Base-by-base conservation (phyloP, 2,329 filamentous ascomycete species). In the Alternaria atra region DNA sequence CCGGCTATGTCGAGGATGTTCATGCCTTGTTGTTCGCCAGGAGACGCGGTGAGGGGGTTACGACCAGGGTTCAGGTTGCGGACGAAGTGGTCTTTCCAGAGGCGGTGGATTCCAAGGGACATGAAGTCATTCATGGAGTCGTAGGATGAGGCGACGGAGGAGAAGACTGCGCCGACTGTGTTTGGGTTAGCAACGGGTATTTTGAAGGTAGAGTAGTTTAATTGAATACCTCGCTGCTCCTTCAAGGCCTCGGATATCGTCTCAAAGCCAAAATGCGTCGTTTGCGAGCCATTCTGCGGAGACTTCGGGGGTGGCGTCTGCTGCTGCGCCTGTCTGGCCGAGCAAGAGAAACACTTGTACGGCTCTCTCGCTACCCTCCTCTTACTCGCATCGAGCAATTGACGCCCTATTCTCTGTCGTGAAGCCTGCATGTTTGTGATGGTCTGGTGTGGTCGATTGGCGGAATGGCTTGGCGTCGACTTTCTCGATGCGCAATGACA, bases 51-150 rank as follows among this genome's bases (percentile, higher is more conserved):
- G 69, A 78, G 83, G 55, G 72, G 84, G 69, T 82, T 81, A 1
- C 82, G 86, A 66, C 94, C 94, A 0, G 95, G 94, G 78, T 97
- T 95, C 32, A 99, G 87, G 34, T 90, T 90, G 68, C 92, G 90
- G 46, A 99, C 94, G 79, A 98, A 99, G 81, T 97, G 90, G 81
- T 98, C 94, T 83, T 91, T 99, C 95, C 95, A 99, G 37, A 99
- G 84, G 43, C 95, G 91, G 80, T 99, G 95, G 81, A 97, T 94
- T 56, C 95, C 95, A 48, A 99, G 87, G 7, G 95, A 98, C 95
- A 99, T 99, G 69, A 98, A 86, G 79, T 99, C 95, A 82, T 99
- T 99, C 95, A 99, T 99, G 64, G 90, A 91, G 80, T 99, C 95
- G 82, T 99, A 99, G 17, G 91, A 93, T 65, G 92, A 89, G 69